Conservation (phyloP, 108 stramenopile species). For the Skeletonema costatum region DNA sequence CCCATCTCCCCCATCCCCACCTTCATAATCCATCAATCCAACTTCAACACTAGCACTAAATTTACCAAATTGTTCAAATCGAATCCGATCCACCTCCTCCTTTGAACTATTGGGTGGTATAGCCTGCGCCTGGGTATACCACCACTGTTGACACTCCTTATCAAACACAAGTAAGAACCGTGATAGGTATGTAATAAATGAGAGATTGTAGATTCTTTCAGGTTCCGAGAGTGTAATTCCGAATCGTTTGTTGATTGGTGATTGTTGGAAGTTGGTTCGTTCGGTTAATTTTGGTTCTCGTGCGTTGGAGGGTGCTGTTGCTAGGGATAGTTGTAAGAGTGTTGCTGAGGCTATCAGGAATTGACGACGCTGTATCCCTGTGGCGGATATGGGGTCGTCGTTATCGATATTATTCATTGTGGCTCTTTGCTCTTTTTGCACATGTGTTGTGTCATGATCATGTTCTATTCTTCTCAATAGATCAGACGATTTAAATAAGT, state of each 20-base stretch:
- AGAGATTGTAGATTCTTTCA: constrained; percentile 75
- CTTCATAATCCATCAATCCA: constrained; percentile 75
- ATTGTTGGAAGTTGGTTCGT: constrained; percentile 25
- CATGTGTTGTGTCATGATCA: too few species aligned
- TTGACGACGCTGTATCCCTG: background rate
- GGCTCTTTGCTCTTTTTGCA: too few species aligned
- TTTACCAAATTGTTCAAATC: constrained; percentile 74
- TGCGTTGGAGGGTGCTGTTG: background rate
- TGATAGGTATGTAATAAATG: constrained; percentile 80
- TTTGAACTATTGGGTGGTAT: constrained; percentile 58
- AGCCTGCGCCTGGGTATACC: constrained; percentile 65
- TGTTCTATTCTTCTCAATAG: too few species aligned
- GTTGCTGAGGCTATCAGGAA: background rate
- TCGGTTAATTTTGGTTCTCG: constrained; percentile 9
- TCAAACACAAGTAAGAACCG: constrained; percentile 81
- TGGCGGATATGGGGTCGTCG: background rate
- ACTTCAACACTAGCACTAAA: constrained; percentile 85
- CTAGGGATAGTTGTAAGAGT: background rate
- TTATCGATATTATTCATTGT: too few species aligned
- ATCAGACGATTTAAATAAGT: too few species aligned
- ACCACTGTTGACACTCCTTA: constrained; percentile 78
- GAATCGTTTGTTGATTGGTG: constrained; percentile 81
- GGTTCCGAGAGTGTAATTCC: constrained; percentile 81
- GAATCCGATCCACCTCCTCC: constrained; percentile 57
- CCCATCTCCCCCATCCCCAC: constrained; percentile 8